phyloP scores from a whole-genome alignment of 331 rosid species.

The Acacia pycnantha region DNA sequence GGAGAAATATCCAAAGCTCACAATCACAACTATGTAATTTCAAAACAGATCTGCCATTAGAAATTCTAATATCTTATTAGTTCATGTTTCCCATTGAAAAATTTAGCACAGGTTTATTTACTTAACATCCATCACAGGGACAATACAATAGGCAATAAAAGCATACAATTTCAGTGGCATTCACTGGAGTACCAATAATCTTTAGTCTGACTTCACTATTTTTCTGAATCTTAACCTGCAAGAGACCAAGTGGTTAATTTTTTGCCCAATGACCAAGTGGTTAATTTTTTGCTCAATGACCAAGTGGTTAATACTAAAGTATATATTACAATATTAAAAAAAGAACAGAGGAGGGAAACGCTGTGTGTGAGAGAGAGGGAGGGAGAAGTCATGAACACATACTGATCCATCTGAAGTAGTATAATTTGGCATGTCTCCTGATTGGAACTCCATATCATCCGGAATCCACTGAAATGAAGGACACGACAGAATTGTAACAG shows the following conservation, averaged over 20 bases:
- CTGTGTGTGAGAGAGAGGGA: too few species aligned
- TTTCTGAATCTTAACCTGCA: conserved; percentile 93
- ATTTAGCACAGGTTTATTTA: conserved; percentile 11
- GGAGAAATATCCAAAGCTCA: not conserved
- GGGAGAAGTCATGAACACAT: conserved; percentile 14
- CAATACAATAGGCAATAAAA: conserved; percentile 1
- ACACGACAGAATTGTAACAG: not conserved
- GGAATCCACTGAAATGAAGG: conserved; percentile 71
- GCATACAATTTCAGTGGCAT: conserved; percentile 92
- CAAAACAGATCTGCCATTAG: not conserved
- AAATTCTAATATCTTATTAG: not conserved
- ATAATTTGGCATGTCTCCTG: conserved; percentile 92
- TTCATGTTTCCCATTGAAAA: conserved; percentile 7
- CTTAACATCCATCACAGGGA: not conserved
- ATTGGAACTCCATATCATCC: conserved; percentile 96
- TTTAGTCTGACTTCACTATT: conserved; percentile 94
- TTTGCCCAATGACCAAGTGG: too few species aligned
- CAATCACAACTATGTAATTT: not conserved
- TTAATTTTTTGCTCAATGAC: too few species aligned
- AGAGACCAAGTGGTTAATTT: conserved; percentile 3
- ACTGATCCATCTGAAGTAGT: conserved; percentile 97
- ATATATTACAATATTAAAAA: not conserved
- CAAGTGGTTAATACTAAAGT: not conserved
- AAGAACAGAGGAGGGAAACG: not conserved
- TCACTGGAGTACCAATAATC: conserved; percentile 94